Evolutionary conservation across 805 yeast species (phyloP), one percentile per base, ranked within the genome.

Genomic region (Starmerella floris): DNA sequence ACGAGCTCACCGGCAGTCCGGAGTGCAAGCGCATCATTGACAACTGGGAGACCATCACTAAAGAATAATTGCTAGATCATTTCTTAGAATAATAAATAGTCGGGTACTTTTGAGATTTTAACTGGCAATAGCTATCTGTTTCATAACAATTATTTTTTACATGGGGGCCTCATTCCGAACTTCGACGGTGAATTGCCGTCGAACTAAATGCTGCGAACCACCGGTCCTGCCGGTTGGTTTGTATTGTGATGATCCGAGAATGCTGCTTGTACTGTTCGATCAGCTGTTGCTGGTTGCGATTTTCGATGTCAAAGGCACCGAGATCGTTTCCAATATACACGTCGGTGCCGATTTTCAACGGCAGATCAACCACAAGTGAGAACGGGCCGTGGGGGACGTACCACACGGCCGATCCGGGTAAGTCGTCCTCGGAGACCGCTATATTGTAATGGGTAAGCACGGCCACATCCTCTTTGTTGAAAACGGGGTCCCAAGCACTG

Each of bases 21-120:
- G 84, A 83, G 73, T 82, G 93, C 62, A 84, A 84, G 70, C 69
- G 73, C 39, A 82, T 91, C 55, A 67, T 91, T 52, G 96, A 91
- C 51, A 84, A 85, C 73, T 91, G 99, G 99, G 96, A 84, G 23
- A 58, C 68, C 73, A 54, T 88, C 81, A 63, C 77, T 17, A 45
- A 52, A 42, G 53, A 54, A 28, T 42, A 50, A 40, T 37, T n/a
- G n/a, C n/a, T n/a, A n/a, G n/a, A n/a, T n/a, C n/a, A n/a, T n/a
- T n/a, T n/a, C n/a, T n/a, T n/a, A n/a, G n/a, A n/a, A n/a, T n/a
- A n/a, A n/a, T n/a, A n/a, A n/a, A n/a, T n/a, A n/a, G n/a, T n/a
- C n/a, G n/a, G n/a, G n/a, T n/a, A n/a, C n/a, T n/a, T n/a, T n/a
- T n/a, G n/a, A n/a, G n/a, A n/a, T n/a, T n/a, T n/a, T n/a, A n/a